phyloP scores from a whole-genome alignment of 1,284 basidiomycete genomes.

The Trichosporon coremiiforme region DNA sequence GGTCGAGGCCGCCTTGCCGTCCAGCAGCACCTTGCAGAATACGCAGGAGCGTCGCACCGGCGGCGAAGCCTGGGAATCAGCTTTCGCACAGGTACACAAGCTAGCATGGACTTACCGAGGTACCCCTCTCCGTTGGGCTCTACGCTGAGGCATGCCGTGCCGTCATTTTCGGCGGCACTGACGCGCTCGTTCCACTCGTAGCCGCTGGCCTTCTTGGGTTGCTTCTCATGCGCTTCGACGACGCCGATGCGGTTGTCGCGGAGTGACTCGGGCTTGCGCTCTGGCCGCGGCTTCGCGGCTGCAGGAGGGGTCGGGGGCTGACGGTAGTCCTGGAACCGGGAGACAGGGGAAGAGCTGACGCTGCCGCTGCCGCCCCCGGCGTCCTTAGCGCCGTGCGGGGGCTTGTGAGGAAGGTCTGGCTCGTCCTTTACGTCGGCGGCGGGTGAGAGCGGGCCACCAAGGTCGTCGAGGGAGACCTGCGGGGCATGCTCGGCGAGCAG shows the following conservation, averaged over 20 bases:
- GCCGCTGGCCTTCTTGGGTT: slow-evolving; percentile 28
- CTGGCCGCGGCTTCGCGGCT: slow-evolving; percentile 6
- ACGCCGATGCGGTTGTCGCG: slow-evolving; percentile 18
- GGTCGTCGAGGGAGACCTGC: slow-evolving; percentile 26
- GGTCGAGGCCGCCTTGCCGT: neutral
- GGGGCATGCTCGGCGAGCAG: slow-evolving; percentile 28
- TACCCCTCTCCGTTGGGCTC: slow-evolving; percentile 37
- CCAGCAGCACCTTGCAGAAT: slow-evolving; percentile 31
- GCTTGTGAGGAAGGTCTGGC: slow-evolving; percentile 18
- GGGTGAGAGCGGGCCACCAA: neutral
- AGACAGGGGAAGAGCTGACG: slow-evolving; percentile 10
- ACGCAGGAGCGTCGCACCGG: slow-evolving; percentile 35
- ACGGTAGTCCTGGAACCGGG: slow-evolving; percentile 10
- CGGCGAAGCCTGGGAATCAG: slow-evolving; percentile 31
- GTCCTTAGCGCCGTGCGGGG: slow-evolving; percentile 12
- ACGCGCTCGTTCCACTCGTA: slow-evolving; percentile 36
- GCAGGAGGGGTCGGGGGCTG: slow-evolving; percentile 21
- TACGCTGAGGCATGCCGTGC: slow-evolving; percentile 35
- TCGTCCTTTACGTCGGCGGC: slow-evolving; percentile 12
- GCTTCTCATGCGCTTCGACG: slow-evolving; percentile 29
- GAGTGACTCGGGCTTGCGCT: neutral
- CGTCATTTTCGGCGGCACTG: slow-evolving; percentile 29
- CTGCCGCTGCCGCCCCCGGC: neutral
- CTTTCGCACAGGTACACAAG: no score
- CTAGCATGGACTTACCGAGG: slow-evolving; percentile 23